phyloP scores from a whole-genome alignment of 805 yeast genomes.

The Diddensiella transvaalensis region DNA sequence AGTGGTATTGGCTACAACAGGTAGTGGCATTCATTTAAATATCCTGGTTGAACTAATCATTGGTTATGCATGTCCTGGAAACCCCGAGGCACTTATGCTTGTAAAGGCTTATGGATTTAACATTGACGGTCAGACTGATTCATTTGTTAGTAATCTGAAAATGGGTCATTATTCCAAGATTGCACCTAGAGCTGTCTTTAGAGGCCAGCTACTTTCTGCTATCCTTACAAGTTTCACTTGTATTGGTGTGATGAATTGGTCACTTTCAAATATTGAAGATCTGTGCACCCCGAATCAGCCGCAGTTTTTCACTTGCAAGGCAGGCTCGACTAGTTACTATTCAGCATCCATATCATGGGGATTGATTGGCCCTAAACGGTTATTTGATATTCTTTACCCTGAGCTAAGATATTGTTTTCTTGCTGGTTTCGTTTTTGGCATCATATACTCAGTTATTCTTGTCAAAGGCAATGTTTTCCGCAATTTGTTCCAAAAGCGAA shows the following conservation, averaged over 20 bases:
- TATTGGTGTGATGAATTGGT: slow-evolving; percentile 28
- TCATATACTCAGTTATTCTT: neutral
- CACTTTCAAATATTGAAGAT: slow-evolving; percentile 32
- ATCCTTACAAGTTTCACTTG: slow-evolving; percentile 34
- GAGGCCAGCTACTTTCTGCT: slow-evolving; percentile 39
- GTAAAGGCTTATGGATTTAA: slow-evolving; percentile 45
- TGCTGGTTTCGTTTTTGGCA: slow-evolving; percentile 20
- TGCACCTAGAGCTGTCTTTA: slow-evolving; percentile 39
- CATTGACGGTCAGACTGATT: slow-evolving; percentile 61
- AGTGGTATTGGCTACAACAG: slow-evolving; percentile 57
- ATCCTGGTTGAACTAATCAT: slow-evolving; percentile 60
- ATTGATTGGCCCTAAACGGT: slow-evolving; percentile 54
- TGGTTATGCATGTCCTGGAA: slow-evolving; percentile 63
- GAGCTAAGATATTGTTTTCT: slow-evolving; percentile 35
- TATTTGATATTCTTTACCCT: slow-evolving; percentile 52
- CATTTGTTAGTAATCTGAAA: slow-evolving; percentile 51
- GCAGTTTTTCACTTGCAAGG: slow-evolving; percentile 37
- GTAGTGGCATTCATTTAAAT: slow-evolving; percentile 51
- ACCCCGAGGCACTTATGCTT: slow-evolving; percentile 58
- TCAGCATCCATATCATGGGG: slow-evolving; percentile 56
- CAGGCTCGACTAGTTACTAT: slow-evolving; percentile 38
- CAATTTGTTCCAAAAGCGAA: neutral
- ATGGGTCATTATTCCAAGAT: slow-evolving; percentile 41
- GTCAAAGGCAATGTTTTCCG: neutral
- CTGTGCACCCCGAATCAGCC: slow-evolving; percentile 29